A percentile compares a stretch with the other conserved stretches of the same genome.
phyloP scores from a whole-genome alignment of 164 flowering plant species.

The Magnolia kwangsiensis region DNA sequence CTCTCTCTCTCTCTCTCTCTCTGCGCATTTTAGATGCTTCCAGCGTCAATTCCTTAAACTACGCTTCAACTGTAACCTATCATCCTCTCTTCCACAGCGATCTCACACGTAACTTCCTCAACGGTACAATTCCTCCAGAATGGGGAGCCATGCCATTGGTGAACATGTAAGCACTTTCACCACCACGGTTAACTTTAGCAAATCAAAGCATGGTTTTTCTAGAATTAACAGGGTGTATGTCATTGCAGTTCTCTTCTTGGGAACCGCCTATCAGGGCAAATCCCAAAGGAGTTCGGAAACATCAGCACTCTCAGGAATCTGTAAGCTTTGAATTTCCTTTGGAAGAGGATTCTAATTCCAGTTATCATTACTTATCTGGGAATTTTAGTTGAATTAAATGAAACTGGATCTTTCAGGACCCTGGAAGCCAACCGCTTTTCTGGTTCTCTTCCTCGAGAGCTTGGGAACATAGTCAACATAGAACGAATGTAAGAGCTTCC shows the following conservation, averaged over 20 bases:
- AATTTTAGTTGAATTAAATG: not conserved
- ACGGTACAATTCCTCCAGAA: constrained; percentile 63
- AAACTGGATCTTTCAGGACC: constrained; percentile 18
- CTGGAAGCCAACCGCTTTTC: constrained; percentile 32
- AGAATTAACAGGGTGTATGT: not conserved
- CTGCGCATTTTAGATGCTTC: not conserved
- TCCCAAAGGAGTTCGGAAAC: constrained; percentile 23
- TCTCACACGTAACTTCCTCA: constrained; percentile 63
- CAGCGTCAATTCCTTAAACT: not conserved
- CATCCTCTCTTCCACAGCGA: constrained; percentile 39
- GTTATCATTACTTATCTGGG: not conserved
- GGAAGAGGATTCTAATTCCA: not conserved
- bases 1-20: not conserved
- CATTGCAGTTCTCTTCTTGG: constrained; percentile 53
- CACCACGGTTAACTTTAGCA: not conserved
- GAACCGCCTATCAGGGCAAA: constrained; percentile 24
- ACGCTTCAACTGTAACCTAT: not conserved
- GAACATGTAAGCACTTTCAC: constrained; percentile 36
- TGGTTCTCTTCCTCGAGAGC: constrained; percentile 34
- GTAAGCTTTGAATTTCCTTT: constrained; percentile 23
- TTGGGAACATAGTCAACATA: constrained; percentile 30
- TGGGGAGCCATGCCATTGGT: constrained; percentile 55
- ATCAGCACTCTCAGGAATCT: constrained; percentile 42
- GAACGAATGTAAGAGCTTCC: constrained; percentile 22
- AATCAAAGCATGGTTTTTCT: not conserved